These are phyloP conservation scores for Rhizopus sp. DNA, from an alignment of 371 early-diverging fungal species.

Conservation along the genomic window DNA sequence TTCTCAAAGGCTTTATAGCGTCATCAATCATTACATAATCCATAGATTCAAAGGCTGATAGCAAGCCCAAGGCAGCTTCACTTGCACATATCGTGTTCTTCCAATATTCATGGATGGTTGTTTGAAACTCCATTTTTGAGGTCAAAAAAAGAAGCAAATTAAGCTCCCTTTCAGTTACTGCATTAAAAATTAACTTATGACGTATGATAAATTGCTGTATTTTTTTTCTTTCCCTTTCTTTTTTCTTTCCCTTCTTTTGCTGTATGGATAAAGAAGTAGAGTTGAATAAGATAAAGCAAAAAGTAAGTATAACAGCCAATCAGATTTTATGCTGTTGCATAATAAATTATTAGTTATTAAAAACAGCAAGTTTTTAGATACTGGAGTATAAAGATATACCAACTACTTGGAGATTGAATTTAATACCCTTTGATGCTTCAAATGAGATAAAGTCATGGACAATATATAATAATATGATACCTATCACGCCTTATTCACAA, in stretches of 20 bases:
- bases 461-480: conserved; percentile 4
- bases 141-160: conserved; percentile 2
- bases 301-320: not conserved
- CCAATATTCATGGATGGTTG: conserved; percentile 23
- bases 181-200: not conserved
- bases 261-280: conserved; percentile 1
- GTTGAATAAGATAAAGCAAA: not conserved
- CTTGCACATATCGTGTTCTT: conserved; percentile 21
- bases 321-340: not conserved
- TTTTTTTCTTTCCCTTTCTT: not conserved
- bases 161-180: not conserved
- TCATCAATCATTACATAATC: conserved; percentile 16
- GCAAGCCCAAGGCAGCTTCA: conserved; percentile 22
- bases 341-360: not conserved
- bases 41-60: conserved; percentile 24
- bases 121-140: not conserved
- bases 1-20: conserved; percentile 16
- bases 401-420: conserved; percentile 6
- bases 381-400: conserved; percentile 2
- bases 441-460: conserved; percentile 12
- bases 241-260: conserved; percentile 1
- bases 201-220: too few species aligned
- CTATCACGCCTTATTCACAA: conserved; percentile 22
- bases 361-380: conserved; percentile 1
- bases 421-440: conserved; percentile 9